Conservation (phyloP, 148 eudicot species). For the Rhododendron vialii region DNA sequence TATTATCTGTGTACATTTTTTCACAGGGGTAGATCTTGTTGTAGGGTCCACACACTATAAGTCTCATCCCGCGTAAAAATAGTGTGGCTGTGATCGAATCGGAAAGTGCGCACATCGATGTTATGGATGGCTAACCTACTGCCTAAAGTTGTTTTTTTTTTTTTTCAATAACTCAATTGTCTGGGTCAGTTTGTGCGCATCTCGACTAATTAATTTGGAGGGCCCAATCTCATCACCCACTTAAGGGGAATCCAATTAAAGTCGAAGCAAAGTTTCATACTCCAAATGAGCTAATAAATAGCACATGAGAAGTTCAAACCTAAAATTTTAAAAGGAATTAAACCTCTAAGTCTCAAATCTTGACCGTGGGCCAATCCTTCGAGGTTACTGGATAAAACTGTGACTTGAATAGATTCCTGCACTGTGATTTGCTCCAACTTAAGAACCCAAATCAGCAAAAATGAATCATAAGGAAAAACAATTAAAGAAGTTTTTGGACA, state of each 20-base stretch:
- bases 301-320: background rate
- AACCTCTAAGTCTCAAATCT: background rate
- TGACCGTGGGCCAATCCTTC: background rate
- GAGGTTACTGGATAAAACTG: background rate
- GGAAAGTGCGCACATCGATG: background rate
- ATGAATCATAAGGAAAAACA: background rate
- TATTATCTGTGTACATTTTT: background rate
- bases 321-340: too few relatives aligned
- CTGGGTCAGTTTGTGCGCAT: too few relatives aligned
- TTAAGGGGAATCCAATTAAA: too few relatives aligned
- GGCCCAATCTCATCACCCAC: too few relatives aligned
- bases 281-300: too few relatives aligned
- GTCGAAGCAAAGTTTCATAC: too few relatives aligned
- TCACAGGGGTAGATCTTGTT: background rate
- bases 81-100: background rate
- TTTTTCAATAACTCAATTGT: too few relatives aligned
- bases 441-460: background rate
- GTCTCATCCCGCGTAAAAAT: background rate
- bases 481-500: background rate
- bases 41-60: background rate
- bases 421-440: background rate
- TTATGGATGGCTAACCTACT: background rate
- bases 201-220: background rate
- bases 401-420: background rate
- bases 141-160: background rate